Evolutionary conservation across 2,329 filamentous ascomycete species (phyloP).

Genomic region (Chrysosporium keratinophilum): DNA sequence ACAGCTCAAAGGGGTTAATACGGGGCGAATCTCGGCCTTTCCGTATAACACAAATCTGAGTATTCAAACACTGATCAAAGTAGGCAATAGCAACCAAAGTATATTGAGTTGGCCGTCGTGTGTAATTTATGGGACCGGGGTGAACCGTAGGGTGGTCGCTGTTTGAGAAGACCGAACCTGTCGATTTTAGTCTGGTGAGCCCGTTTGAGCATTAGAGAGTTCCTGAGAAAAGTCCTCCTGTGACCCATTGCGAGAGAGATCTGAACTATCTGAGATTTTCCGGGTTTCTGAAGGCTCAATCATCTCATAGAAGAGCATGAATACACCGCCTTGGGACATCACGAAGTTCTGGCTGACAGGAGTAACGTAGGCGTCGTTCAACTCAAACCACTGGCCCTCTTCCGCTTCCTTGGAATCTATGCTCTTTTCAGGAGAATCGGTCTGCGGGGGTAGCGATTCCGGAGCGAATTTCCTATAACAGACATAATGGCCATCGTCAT

Average conservation of each 20-base stretch:
- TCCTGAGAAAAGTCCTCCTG: background rate
- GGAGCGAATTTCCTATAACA: slow-evolving; percentile 58
- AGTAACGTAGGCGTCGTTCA: slow-evolving; percentile 80
- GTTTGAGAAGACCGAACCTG: too few species aligned
- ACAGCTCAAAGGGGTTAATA: too few species aligned
- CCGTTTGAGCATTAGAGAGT: background rate
- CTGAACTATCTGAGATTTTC: background rate
- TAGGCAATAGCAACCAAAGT: too few species aligned
- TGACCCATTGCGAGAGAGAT: background rate
- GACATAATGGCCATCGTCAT: slow-evolving; percentile 93
- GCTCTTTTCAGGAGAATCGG: slow-evolving; percentile 26
- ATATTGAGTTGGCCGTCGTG: too few species aligned
- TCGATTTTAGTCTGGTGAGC: too few species aligned
- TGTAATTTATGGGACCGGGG: too few species aligned
- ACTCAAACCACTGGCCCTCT: slow-evolving; percentile 66
- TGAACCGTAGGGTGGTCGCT: too few species aligned
- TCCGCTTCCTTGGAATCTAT: slow-evolving; percentile 27
- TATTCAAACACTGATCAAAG: too few species aligned
- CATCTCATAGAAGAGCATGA: slow-evolving; percentile 95
- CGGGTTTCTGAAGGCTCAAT: slow-evolving; percentile 36
- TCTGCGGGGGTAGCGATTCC: slow-evolving; percentile 26
- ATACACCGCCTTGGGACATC: slow-evolving; percentile 67
- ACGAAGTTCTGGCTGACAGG: slow-evolving; percentile 63
- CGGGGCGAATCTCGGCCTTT: too few species aligned
- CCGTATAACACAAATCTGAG: too few species aligned